Base-by-base conservation (phyloP, 75 land plant species). In the Ceratopteris richardii region DNA sequence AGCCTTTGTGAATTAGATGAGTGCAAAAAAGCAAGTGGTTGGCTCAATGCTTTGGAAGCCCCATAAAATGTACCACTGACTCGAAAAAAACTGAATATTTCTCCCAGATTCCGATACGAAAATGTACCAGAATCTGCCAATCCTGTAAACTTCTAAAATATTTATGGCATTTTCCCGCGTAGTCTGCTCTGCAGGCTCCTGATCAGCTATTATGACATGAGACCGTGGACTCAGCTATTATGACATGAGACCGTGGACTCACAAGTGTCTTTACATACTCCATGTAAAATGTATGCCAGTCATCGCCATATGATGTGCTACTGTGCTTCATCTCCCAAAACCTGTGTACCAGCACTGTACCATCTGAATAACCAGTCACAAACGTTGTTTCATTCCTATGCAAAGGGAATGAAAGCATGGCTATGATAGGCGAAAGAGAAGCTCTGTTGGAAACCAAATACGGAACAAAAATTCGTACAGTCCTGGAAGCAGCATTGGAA, bases 381-480 rank as follows among this genome's bases (percentile, higher is more conserved):
- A 93, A 55, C n/a, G 77, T 1, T 28, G 84, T 85, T 60, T 88
- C 95, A 51, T 88, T 85, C 55, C 75, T 73, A 16, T 61, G 57
- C 40, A 73, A 5, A 47, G 73, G 31, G 57, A 80, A 81, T 3
- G 98, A 84, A 11, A 83, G 54, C 80, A 93, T 76, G 12, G 82
- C 72, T 1, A 82, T 85, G 22, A 93, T 60, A 0, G 85, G 81
- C 16, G 85, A 69, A n/a, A 94, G 44, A 36, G 74, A 52, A 22
- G 88, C 83, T 65, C 85, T 83, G 69, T 94, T 94, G 19, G 23
- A 57, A 29, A 94, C 74, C 96, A 96, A 94, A 40, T 94, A 94
- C 22, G 99, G 96, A 58, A 94, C 91, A 71, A 83, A 86, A 20
- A 94, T 75, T 31, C 99, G 85, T 24, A 94, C 64, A 13, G 70